These are phyloP conservation scores for Fragaria iinumae DNA, from an alignment of 306 rosid genomes.

Conservation along the genomic window DNA sequence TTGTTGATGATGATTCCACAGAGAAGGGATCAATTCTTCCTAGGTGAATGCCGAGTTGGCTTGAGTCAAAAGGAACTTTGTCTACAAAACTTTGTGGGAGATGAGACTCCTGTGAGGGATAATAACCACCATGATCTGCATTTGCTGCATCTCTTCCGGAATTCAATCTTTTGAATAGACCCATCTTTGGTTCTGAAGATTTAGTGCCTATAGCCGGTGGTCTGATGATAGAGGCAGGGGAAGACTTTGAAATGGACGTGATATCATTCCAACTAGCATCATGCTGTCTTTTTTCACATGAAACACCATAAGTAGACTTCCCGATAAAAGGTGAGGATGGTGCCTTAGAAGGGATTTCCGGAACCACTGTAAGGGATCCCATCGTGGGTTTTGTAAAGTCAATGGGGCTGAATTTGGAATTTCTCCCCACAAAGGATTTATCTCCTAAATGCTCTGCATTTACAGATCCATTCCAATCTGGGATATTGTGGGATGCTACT, in stretches of 20 bases:
- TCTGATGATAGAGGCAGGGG: conserved; percentile 25
- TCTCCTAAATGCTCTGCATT: conserved; percentile 34
- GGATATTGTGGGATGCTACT: conserved; percentile 30
- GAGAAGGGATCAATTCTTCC: conserved; percentile 44
- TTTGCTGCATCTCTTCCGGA: conserved; percentile 29
- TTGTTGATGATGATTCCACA: conserved; percentile 29
- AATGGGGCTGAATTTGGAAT: conserved; percentile 31
- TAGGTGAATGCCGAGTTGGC: conserved; percentile 40
- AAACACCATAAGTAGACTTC: conserved; percentile 32
- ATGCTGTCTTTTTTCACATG: conserved; percentile 36
- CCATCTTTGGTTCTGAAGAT: conserved; percentile 34
- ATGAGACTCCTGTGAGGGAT: conserved; percentile 35
- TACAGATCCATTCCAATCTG: conserved; percentile 36
- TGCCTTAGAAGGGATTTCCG: conserved; percentile 34
- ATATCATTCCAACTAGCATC: conserved; percentile 29
- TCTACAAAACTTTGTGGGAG: conserved; percentile 30
- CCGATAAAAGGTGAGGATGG: conserved; percentile 31
- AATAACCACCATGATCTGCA: conserved; percentile 33
- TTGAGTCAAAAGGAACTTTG: conserved; percentile 35
- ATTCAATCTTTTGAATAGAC: conserved; percentile 32
- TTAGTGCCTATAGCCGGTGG: conserved; percentile 34
- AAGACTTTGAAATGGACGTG: conserved; percentile 23
- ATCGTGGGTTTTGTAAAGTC: conserved; percentile 36
- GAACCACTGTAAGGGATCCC: conserved; percentile 38
- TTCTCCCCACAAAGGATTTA: conserved; percentile 33